Conservation (phyloP, 331 rosid species). For the Quercus phellos region DNA sequence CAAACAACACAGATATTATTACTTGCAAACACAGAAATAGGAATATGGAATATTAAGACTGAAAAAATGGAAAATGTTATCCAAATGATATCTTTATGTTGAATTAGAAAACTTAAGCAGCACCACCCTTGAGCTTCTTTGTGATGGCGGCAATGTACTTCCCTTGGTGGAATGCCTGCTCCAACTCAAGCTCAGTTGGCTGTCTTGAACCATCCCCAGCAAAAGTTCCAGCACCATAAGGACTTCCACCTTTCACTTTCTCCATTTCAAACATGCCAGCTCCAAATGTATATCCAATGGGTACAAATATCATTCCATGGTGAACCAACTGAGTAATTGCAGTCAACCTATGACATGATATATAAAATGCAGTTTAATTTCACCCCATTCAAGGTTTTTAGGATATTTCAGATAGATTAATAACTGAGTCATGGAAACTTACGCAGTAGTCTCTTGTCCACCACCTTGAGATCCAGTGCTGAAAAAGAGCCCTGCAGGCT, state of each 20-base stretch:
- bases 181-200: constrained; percentile 79
- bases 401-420: neutral
- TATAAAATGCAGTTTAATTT: neutral
- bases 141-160: constrained; percentile 76
- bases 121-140: constrained; percentile 86
- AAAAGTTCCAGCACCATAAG: constrained; percentile 92
- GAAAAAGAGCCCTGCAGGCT: constrained; percentile 94
- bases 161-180: constrained; percentile 96
- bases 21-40: constrained; percentile 39
- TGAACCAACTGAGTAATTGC: constrained; percentile 98
- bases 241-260: constrained; percentile 92
- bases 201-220: constrained; percentile 97
- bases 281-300: constrained; percentile 87
- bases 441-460: constrained; percentile 99
- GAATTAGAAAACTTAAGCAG: constrained; percentile 32
- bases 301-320: constrained; percentile 93
- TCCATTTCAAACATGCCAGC: constrained; percentile 99
- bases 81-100: constrained; percentile 31
- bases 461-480: constrained; percentile 99
- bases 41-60: constrained; percentile 24
- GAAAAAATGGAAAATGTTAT: constrained; percentile 41
- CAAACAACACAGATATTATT: constrained; percentile 29
- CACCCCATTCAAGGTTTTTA: neutral
- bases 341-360: constrained; percentile 56
- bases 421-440: constrained; percentile 21